A percentile compares a stretch with the other conserved stretches of the same genome.
Evolutionary conservation across 2,329 filamentous ascomycete species (phyloP).

Genomic region (Colletotrichum sp.): DNA sequence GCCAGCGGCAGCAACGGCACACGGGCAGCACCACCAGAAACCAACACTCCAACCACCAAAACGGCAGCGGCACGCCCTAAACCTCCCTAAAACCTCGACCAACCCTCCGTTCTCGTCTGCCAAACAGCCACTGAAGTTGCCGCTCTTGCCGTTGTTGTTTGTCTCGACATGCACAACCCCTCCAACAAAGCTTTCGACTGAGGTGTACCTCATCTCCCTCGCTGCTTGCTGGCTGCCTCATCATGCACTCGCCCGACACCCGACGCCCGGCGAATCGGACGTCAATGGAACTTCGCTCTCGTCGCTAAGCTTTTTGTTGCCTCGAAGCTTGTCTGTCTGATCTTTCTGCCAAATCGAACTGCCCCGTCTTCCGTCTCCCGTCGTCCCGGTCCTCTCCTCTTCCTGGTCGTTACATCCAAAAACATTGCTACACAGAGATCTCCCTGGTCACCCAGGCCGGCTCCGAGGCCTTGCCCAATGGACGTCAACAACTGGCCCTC

Average conservation of each 20-base stretch:
- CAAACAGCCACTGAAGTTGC: constrained; percentile 4
- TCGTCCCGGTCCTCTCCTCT: neutral
- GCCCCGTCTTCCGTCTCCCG: neutral
- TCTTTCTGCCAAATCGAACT: constrained; percentile 2
- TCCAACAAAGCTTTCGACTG: neutral
- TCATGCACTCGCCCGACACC: neutral
- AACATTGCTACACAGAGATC: neutral
- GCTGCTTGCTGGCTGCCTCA: neutral
- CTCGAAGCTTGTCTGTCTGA: constrained; percentile 23
- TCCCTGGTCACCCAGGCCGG: neutral
- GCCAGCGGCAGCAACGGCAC: neutral
- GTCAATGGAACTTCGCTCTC: neutral
- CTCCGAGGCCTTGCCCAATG: neutral
- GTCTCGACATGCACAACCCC: neutral
- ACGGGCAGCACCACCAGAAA: neutral
- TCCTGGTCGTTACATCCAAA: neutral
- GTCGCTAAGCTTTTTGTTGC: constrained; percentile 19
- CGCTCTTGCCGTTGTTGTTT: constrained; percentile 7
- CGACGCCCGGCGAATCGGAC: neutral
- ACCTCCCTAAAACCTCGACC: neutral
- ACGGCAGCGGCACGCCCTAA: neutral
- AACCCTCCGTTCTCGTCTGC: neutral
- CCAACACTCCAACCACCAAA: constrained; percentile 1
- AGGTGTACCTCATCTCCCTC: neutral
- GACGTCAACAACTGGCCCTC: neutral